A percentile compares a stretch with the other conserved stretches of the same genome.
These are phyloP conservation scores for Scutellaria galericulata DNA, from an alignment of 257 asterid species.

Conservation along the genomic window DNA sequence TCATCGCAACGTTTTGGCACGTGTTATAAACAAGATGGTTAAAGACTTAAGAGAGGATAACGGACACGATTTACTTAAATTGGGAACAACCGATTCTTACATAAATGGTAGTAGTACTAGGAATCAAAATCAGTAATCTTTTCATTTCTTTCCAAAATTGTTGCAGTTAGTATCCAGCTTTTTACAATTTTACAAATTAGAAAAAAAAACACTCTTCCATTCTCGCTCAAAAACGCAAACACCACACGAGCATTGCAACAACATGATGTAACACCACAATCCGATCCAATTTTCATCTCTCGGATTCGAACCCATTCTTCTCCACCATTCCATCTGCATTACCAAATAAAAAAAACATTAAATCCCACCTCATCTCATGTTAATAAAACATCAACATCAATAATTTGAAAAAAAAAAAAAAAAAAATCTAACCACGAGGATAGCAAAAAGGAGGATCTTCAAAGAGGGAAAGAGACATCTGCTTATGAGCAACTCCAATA, in stretches of 20 bases:
- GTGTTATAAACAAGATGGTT: neutral
- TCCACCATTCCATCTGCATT: conserved; percentile 51
- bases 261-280: conserved; percentile 29
- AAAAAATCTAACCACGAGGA: conserved; percentile 54
- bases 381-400: neutral
- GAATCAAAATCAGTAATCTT: conserved; percentile 21
- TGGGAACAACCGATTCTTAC: neutral
- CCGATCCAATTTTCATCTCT: conserved; percentile 39
- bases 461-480: conserved; percentile 80
- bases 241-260: conserved; percentile 32
- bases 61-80: neutral
- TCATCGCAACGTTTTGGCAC: neutral
- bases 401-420: neutral
- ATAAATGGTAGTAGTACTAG: neutral
- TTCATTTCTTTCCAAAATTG: conserved; percentile 48
- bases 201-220: conserved; percentile 38
- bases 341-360: neutral
- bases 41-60: neutral
- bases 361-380: no score
- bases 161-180: conserved; percentile 55
- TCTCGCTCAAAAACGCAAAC: conserved; percentile 32
- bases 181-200: conserved; percentile 55
- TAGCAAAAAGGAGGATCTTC: conserved; percentile 85
- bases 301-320: conserved; percentile 41
- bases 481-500: conserved; percentile 84